Base-by-base conservation (phyloP, 2,329 filamentous ascomycete species). In the Colletotrichum tropicicola region DNA sequence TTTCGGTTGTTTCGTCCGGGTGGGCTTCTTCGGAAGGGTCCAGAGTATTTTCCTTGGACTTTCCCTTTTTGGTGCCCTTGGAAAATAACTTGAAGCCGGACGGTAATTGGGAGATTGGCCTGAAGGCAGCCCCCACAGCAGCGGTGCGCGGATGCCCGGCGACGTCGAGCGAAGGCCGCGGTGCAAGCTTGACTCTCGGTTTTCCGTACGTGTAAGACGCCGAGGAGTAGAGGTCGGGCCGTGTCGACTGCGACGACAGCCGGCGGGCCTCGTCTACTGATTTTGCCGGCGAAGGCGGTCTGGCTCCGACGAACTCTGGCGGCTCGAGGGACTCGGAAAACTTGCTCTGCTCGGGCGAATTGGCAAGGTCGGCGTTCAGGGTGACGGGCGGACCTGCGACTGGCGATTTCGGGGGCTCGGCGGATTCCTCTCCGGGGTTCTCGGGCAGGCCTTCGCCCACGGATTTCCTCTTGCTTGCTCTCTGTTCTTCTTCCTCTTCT, bases 111-210 rank as follows among this genome's bases (percentile, higher is more conserved):
- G 93, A 92, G 25, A 95, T 88, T 6, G 93, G 92, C 53, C 92
- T 85, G 71, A 89, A 85, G 71, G 88, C 85, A 17, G 49, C 49
- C 62, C 62, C 62, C 63, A 75, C 89, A 79, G 55, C 85, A 63
- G 62, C 45, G 19, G 59, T 59, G 48, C 90, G 85, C 65, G 89
- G 86, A 71, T 85, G 84, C 61, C 87, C 84, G 67, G 83, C 82
- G 41, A 85, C 81, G 67, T 93, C 90, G 43, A 89, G 74, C 3
- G 93, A 95, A 25, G 94, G 94, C 47, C 95, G 87, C 9, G 96
- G 95, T 1, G 90, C 96, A 44, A 97, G 87, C 78, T 97, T 98
- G 59, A 97, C 90, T 75, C 97, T 98, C 44, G 91, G 91, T 72
- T 92, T 93, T 70, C 82, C 80, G 69, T 83, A 84, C 41, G 78